Evolutionary conservation across 805 yeast genomes (phyloP).

Genomic region (Clavispora phyllophila): DNA sequence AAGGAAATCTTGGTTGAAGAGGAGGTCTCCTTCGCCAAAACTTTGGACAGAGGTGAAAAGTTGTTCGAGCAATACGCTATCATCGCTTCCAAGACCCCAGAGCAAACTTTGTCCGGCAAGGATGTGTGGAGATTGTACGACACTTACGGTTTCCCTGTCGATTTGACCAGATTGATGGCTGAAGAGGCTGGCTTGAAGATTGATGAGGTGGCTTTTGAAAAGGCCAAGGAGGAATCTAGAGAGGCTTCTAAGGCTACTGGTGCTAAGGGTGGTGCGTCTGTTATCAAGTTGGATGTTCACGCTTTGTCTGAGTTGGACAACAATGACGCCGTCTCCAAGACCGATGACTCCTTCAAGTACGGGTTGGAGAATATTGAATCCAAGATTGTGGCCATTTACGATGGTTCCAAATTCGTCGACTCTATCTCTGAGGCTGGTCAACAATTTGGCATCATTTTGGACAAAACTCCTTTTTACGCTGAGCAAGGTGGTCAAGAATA

Average conservation of each 20-base stretch:
- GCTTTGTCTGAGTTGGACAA: conserved; percentile 67
- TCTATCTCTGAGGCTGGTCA: conserved; percentile 31
- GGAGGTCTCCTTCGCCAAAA: conserved; percentile 90
- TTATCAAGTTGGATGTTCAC: conserved; percentile 87
- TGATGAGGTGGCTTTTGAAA: conserved; percentile 88
- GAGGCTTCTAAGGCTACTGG: conserved; percentile 94
- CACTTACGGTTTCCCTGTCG: conserved; percentile 99
- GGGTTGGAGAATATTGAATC: conserved; percentile 66
- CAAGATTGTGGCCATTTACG: conserved; percentile 64
- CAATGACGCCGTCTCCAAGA: conserved; percentile 60
- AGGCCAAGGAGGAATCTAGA: conserved; percentile 80
- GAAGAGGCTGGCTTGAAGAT: conserved; percentile 93
- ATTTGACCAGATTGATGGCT: conserved; percentile 96
- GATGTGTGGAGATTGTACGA: conserved; percentile 99
- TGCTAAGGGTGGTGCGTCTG: conserved; percentile 46
- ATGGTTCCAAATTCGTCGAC: conserved; percentile 58
- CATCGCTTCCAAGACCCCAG: conserved; percentile 69
- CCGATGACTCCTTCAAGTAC: conserved; percentile 80
- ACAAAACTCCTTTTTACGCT: conserved; percentile 92
- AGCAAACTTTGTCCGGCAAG: conserved; percentile 77
- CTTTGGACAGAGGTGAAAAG: conserved; percentile 96
- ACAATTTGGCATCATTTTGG: conserved; percentile 77
- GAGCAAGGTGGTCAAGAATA: conserved; percentile 99
- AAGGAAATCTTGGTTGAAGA: conserved; percentile 94
- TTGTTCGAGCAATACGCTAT: conserved; percentile 90